Conservation (phyloP, 2,329 filamentous ascomycete genomes). For the Neofusicoccum kwambonambiense region DNA sequence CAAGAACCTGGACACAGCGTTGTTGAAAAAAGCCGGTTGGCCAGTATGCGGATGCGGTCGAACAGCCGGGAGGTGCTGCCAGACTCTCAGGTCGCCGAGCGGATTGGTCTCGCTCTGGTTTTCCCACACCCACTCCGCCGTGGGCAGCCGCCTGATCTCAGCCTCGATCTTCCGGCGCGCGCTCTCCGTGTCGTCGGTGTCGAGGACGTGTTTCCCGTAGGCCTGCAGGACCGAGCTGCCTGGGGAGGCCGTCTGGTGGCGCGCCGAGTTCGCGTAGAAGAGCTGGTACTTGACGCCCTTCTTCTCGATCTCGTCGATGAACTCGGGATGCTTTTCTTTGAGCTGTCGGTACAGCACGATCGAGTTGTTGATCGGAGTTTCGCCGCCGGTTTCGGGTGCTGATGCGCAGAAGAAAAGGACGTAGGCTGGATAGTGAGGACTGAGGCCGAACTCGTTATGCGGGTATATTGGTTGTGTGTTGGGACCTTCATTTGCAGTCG, state of each 20-base stretch:
- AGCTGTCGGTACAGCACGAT: constrained; percentile 19
- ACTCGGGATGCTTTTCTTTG: constrained; percentile 18
- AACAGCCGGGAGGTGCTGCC: constrained; percentile 19
- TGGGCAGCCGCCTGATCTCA: constrained; percentile 20
- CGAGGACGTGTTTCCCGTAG: constrained; percentile 19
- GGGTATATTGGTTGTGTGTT: constrained; percentile 21
- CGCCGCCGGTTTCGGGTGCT: constrained; percentile 19
- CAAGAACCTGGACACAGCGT: constrained; percentile 7
- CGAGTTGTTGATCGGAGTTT: constrained; percentile 22
- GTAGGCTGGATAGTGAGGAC: constrained; percentile 21
- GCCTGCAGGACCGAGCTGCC: constrained; percentile 21
- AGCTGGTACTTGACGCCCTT: constrained; percentile 21
- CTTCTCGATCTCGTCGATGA: constrained; percentile 19
- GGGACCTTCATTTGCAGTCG: constrained; percentile 22
- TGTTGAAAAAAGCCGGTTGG: constrained; percentile 14
- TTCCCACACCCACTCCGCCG: constrained; percentile 20
- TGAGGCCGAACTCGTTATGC: constrained; percentile 23
- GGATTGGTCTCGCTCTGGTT: constrained; percentile 1
- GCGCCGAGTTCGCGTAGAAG: constrained; percentile 20
- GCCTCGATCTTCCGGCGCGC: constrained; percentile 20
- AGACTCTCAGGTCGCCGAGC: constrained; percentile 17
- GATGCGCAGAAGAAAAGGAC: constrained; percentile 20
- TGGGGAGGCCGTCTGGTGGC: constrained; percentile 17
- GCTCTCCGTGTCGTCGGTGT: constrained; percentile 18
- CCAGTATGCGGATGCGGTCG: constrained; percentile 10